Percentiles rank a stretch among this genome's conserved stretches.
Evolutionary conservation across 192 early-diverging fungal genomes (phyloP).

Genomic region (Rhizophagus clarus): DNA sequence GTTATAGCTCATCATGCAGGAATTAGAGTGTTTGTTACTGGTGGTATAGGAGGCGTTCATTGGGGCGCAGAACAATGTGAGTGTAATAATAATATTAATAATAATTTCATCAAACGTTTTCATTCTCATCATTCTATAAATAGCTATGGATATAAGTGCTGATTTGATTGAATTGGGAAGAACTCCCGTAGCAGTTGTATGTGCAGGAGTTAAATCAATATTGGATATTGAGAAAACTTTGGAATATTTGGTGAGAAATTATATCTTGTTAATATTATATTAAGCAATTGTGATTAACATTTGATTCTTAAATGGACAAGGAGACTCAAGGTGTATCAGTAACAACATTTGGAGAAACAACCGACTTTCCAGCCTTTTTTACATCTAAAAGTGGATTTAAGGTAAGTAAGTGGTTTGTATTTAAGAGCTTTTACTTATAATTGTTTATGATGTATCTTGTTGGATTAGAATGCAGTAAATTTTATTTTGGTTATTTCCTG

Average conservation of each 20-base stretch:
- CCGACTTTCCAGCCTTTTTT: constrained; percentile 92
- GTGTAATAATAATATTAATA: constrained; percentile 19
- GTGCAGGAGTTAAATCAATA: constrained; percentile 96
- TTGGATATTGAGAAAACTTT: constrained; percentile 90
- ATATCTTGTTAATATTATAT: neutral
- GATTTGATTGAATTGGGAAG: constrained; percentile 90
- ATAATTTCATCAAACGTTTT: neutral
- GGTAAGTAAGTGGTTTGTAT: constrained; percentile 32
- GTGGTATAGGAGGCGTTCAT: constrained; percentile 95
- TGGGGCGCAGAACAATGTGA: constrained; percentile 72
- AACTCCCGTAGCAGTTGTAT: constrained; percentile 93
- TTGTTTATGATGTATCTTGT: too few relatives aligned
- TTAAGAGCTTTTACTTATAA: too few relatives aligned
- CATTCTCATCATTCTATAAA: neutral
- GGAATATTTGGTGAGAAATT: constrained; percentile 66
- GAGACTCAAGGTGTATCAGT: constrained; percentile 95
- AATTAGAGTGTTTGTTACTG: constrained; percentile 92
- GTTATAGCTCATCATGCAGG: constrained; percentile 82
- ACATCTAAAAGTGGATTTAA: constrained; percentile 71
- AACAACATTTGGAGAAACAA: constrained; percentile 66
- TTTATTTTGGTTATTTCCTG: neutral
- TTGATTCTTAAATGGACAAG: constrained; percentile 28
- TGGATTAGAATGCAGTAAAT: too few relatives aligned
- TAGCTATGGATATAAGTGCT: constrained; percentile 85
- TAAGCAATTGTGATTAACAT: neutral